phyloP scores from a whole-genome alignment of 495 filamentous ascomycete species.

The Hypoxylon cercidicola region DNA sequence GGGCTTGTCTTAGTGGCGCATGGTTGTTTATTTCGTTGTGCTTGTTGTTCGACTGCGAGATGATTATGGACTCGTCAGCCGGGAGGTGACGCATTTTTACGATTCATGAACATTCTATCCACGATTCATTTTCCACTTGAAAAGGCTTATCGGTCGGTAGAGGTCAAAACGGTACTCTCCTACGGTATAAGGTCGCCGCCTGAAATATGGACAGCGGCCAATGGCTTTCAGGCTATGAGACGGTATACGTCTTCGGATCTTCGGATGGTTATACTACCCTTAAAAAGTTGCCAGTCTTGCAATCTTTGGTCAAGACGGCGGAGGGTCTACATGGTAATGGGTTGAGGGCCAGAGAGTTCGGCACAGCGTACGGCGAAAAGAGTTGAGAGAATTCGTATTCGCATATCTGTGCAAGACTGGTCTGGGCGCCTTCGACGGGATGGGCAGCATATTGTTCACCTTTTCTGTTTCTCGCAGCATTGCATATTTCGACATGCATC shows the following conservation, averaged over 20 bases:
- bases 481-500: conserved; percentile 43
- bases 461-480: conserved; percentile 37
- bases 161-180: conserved; percentile 46
- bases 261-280: conserved; percentile 34
- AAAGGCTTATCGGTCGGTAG: conserved; percentile 36
- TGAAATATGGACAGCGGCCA: conserved; percentile 37
- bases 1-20: conserved; percentile 25
- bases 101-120: conserved; percentile 40
- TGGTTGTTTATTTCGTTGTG: conserved; percentile 7
- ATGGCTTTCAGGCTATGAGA: conserved; percentile 42
- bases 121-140: conserved; percentile 31
- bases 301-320: conserved; percentile 10
- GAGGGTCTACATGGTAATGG: conserved; percentile 26
- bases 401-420: conserved; percentile 28
- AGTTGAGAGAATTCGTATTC: conserved; percentile 26
- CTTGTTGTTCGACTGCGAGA: conserved; percentile 30
- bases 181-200: conserved; percentile 36
- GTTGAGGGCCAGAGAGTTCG: conserved; percentile 23
- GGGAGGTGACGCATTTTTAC: conserved; percentile 39
- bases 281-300: conserved; percentile 32
- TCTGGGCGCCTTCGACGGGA: conserved; percentile 32
- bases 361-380: conserved; percentile 23
- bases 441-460: conserved; percentile 37
- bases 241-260: conserved; percentile 30
- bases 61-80: conserved; percentile 22